These are phyloP conservation scores for Pseudozyma tsukubaensis DNA, from an alignment of 1,284 basidiomycete species.

Conservation along the genomic window DNA sequence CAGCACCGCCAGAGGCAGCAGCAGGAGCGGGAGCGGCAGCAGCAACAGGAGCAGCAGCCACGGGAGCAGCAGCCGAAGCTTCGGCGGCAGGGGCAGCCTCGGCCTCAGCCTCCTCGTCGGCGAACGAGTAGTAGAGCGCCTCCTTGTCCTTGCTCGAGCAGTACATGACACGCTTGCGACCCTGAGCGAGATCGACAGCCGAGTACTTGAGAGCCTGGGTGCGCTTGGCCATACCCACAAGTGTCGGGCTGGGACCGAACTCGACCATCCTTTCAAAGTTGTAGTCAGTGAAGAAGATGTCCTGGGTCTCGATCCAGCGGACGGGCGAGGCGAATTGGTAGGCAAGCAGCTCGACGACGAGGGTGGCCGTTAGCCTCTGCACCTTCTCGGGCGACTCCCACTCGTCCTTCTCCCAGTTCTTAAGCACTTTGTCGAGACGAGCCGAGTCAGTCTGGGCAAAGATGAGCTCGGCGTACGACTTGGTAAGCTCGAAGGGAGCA, in stretches of 20 bases:
- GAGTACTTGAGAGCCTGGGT: conserved; percentile 98
- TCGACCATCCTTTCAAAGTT: conserved; percentile 94
- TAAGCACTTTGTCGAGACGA: conserved; percentile 89
- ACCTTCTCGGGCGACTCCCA: conserved; percentile 86
- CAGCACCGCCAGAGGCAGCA: conserved; percentile 72
- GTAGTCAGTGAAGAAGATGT: conserved; percentile 87
- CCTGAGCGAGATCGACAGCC: conserved; percentile 84
- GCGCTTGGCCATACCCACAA: conserved; percentile 94
- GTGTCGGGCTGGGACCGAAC: conserved; percentile 92
- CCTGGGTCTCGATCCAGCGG: conserved; percentile 98
- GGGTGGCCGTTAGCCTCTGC: conserved; percentile 91
- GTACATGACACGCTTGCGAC: conserved; percentile 82
- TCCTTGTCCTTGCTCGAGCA: conserved; percentile 95
- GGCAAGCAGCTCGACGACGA: conserved; percentile 93
- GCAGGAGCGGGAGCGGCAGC: conserved; percentile 72
- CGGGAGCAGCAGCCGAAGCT: conserved; percentile 68
- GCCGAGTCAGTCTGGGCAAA: conserved; percentile 75
- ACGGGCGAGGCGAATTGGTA: conserved; percentile 85
- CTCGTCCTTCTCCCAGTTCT: conserved; percentile 89
- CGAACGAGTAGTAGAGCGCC: conserved; percentile 97
- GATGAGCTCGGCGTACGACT: conserved; percentile 91
- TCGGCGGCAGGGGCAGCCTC: conserved; percentile 71
- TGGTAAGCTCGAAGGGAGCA: conserved; percentile 89
- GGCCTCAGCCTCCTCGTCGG: conserved; percentile 77
- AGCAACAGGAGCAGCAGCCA: conserved; percentile 70